phyloP scores from a whole-genome alignment of 2,329 filamentous ascomycete species.

The Grosmannia clavigera region DNA sequence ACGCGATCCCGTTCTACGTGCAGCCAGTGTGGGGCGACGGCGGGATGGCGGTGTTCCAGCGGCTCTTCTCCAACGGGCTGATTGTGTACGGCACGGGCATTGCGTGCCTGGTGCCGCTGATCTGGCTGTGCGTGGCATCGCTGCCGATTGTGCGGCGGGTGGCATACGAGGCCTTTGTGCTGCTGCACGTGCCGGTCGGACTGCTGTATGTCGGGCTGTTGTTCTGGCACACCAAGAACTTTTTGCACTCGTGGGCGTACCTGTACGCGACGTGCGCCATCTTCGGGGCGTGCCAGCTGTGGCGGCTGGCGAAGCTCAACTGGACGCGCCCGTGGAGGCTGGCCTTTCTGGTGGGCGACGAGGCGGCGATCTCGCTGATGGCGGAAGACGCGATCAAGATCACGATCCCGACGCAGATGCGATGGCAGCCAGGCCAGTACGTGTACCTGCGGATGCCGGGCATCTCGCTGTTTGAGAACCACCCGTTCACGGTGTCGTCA shows the following conservation, averaged over 20 bases:
- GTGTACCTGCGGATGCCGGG: constrained; percentile 91
- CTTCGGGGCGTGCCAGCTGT: constrained; percentile 61
- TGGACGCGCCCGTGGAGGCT: constrained; percentile 74
- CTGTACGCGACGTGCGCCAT: constrained; percentile 71
- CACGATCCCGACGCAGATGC: constrained; percentile 84
- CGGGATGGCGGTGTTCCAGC: constrained; percentile 56
- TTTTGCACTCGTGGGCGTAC: constrained; percentile 80
- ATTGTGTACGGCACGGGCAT: constrained; percentile 72
- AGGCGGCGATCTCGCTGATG: constrained; percentile 79
- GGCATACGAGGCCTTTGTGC: constrained; percentile 77
- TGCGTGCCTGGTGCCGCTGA: constrained; percentile 67
- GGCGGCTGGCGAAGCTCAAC: constrained; percentile 75
- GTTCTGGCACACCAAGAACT: constrained; percentile 96
- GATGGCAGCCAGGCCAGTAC: constrained; percentile 88
- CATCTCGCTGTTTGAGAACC: constrained; percentile 81
- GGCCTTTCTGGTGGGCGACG: constrained; percentile 79
- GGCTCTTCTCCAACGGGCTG: constrained; percentile 55
- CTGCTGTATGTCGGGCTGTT: constrained; percentile 71
- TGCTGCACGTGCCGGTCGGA: constrained; percentile 71
- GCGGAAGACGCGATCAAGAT: constrained; percentile 92
- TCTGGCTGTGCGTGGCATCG: constrained; percentile 76
- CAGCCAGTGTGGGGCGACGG: constrained; percentile 76
- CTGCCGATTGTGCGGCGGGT: constrained; percentile 63
- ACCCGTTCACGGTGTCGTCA: constrained; percentile 90
- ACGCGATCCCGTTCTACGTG: constrained; percentile 81